Evolutionary conservation across 108 stramenopile species (phyloP), one percentile per base, ranked within the genome.

Genomic region (Skeletonema grethae): DNA sequence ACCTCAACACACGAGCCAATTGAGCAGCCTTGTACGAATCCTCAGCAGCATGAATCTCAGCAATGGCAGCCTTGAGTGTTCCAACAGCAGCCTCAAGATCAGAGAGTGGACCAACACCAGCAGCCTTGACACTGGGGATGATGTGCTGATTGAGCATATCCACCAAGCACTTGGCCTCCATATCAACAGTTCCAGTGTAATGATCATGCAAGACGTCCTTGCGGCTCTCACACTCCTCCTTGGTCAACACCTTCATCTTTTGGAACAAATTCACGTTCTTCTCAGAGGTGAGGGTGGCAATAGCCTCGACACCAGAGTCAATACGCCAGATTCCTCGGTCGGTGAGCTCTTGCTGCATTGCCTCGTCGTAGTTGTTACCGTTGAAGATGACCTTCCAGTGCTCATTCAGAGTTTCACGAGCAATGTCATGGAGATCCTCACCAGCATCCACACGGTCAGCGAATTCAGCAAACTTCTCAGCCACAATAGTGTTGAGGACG

Each of bases 141-240:
- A 97, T 86, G 85, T 94, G 88, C 77, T 96, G 95, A 72, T 95
- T 90, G 84, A 98, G 84, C 97, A 98, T 96, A 72, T 98, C 96
- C 46, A 96, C 62, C 80, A 98, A 56, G 70, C 76, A 79, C 73
- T 89, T 85, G 22, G 95, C 95, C 76, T 98, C 97, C 80, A 97
- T 95, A 60, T 95, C 93, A 31, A 98, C 93, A 61, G 91, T 95
- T 63, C 94, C 93, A 57, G 88, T 85, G 87, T 98, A 98, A 80
- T 97, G 96, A 65, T 89, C 91, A 71, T 95, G 91, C 35, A 96
- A 84, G 69, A 98, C 79, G 50, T 80, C 75, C 82, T 95, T 88
- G 74, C 97, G 96, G 29, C 91, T 87, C 29, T 84, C 75, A 72
- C 93, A 92, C 71, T 98, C 97, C 7, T 86, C 88, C 59, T 83